Evolutionary conservation across 441 rosid species (phyloP), one percentile per base, ranked within the genome.

Genomic region (Pelargonium myrrhifolium): DNA sequence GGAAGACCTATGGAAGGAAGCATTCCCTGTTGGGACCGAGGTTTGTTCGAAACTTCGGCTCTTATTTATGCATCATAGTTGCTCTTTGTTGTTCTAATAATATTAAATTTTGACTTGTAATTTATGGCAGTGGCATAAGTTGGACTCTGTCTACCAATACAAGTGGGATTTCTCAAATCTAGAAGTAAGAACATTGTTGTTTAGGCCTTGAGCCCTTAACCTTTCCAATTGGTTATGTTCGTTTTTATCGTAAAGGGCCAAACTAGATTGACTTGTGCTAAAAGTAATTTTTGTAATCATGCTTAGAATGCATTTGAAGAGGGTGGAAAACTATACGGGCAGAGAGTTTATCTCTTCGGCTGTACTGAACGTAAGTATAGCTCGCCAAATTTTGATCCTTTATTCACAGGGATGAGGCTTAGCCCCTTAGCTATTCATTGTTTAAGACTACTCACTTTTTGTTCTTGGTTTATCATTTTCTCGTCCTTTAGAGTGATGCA

Each of bases 1-100:
- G 99, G 97, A 95, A 76, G 99, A 86, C 74, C 74, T 92, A 49
- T 95, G 99, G 99, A 90, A 82, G 82, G 81, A 72, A 60, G 89
- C 83, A 17, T 90, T 90, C 73, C 98, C 97, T 15, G 98, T 92
- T 71, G 99, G 99, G 53, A 95, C 98, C 0, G 99, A 95, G 99
- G 99, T 95, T 80, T 63, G 78, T 17, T 39, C 69, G n/a, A 9
- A 63, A 61, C 22, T 71, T 62, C 55, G 35, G 3, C 39, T 0
- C 14, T 62, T 49, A 49, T 49, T 14, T 49, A n/a, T 1, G 5
- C 15, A 17, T 14, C 20, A 49, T 49, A 26, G 42, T 62, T 62
- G 40, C 21, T 31, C 10, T 28, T 31, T 62, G 18, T 62, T 4
- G 42, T 14, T 12, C 39, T 14, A 61, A 14, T 31, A 4, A 31